Conservation (phyloP, 192 early-diverging fungal genomes). For the Borealophlyctis nickersoniae region DNA sequence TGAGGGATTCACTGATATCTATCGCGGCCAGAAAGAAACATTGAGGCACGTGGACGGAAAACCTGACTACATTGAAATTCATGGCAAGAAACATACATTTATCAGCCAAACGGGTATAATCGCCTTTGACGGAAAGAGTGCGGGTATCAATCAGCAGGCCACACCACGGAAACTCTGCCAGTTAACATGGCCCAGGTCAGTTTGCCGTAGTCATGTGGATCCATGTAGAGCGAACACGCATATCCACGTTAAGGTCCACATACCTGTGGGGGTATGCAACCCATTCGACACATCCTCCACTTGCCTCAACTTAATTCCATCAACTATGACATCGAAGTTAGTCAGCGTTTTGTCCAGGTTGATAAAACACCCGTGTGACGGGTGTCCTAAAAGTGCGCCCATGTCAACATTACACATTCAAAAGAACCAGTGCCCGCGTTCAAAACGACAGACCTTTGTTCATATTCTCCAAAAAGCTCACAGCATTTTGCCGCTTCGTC, state of each 20-base stretch:
- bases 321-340: slow-evolving; percentile 64
- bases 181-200: neutral
- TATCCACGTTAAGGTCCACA: no score
- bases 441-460: slow-evolving; percentile 38
- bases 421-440: no score
- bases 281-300: slow-evolving; percentile 10
- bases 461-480: slow-evolving; percentile 58
- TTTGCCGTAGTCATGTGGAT: no score
- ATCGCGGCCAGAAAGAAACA: slow-evolving; percentile 11
- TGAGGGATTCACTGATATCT: slow-evolving; percentile 46
- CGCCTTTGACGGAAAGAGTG: slow-evolving; percentile 63
- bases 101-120: slow-evolving; percentile 60
- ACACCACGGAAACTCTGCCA: slow-evolving; percentile 77
- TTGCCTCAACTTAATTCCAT: slow-evolving; percentile 25
- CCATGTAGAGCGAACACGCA: no score
- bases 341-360: slow-evolving; percentile 74
- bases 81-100: slow-evolving; percentile 11
- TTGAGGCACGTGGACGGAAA: neutral
- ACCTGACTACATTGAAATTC: neutral
- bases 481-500: slow-evolving; percentile 43
- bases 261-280: no score
- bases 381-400: slow-evolving; percentile 33
- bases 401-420: neutral
- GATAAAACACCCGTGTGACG: slow-evolving; percentile 72
- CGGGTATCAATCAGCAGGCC: slow-evolving; percentile 70